These are phyloP conservation scores for Phytophthora pseudosyringae DNA, from an alignment of 352 stramenopile genomes.

Conservation along the genomic window DNA sequence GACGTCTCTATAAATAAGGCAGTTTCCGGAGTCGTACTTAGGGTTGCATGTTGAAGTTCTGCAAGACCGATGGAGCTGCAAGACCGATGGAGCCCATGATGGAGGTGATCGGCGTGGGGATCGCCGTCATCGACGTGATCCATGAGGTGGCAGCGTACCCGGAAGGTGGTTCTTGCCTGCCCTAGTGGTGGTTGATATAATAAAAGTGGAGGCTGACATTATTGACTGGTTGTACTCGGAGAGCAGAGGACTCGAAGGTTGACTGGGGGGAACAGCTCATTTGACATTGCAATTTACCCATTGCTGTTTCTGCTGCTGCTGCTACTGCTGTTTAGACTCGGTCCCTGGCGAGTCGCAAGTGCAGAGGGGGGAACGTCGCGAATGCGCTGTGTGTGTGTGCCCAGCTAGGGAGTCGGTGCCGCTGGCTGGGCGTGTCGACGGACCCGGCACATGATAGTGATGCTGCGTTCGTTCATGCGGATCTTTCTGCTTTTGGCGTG, in stretches of 20 bases:
- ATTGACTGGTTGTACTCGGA: not conserved
- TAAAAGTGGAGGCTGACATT: not conserved
- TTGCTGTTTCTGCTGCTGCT: constrained; percentile 1
- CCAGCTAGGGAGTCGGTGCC: constrained; percentile 50
- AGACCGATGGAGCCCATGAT: constrained; percentile 34
- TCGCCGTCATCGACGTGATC: constrained; percentile 75
- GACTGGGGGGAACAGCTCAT: not conserved
- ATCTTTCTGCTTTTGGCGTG: constrained; percentile 46
- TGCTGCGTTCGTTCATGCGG: constrained; percentile 52
- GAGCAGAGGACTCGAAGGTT: constrained; percentile 69
- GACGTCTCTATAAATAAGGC: too few relatives aligned
- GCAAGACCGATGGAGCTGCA: not conserved
- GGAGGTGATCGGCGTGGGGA: constrained; percentile 69
- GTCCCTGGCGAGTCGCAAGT: constrained; percentile 51
- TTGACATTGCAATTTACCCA: not conserved
- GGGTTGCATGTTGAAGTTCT: constrained; percentile 31
- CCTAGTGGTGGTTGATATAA: not conserved
- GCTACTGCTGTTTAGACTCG: constrained; percentile 42
- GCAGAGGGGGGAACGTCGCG: constrained; percentile 70
- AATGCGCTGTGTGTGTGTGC: constrained; percentile 68
- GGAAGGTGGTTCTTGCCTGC: constrained; percentile 38
- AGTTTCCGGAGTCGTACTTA: too few relatives aligned
- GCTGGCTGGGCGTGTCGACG: constrained; percentile 66
- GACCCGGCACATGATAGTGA: constrained; percentile 55
- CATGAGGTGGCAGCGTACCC: constrained; percentile 62